These are phyloP conservation scores for Neonectria ditissima DNA, from an alignment of 2,329 filamentous ascomycete genomes.

Conservation along the genomic window DNA sequence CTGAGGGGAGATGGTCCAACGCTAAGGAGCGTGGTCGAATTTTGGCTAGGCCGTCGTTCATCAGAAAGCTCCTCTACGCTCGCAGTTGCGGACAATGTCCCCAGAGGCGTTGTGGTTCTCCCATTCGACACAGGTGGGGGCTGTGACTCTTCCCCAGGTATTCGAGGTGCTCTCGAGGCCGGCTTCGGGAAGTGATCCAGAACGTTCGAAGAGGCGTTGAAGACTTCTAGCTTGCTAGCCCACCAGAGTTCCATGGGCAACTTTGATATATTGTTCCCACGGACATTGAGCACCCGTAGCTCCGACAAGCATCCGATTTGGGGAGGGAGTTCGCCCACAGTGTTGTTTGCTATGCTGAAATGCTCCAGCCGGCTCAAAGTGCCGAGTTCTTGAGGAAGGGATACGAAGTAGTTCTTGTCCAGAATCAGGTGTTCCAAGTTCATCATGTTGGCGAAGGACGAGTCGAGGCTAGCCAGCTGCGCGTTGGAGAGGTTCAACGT, in stretches of 20 bases:
- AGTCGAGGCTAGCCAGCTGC: conserved; percentile 90
- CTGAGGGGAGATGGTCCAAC: conserved; percentile 79
- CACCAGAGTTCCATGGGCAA: conserved; percentile 97
- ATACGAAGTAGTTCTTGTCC: conserved; percentile 96
- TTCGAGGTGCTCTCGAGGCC: conserved; percentile 74
- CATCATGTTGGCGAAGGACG: conserved; percentile 86
- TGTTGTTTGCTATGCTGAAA: conserved; percentile 94
- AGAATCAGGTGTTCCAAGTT: conserved; percentile 89
- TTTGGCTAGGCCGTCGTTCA: conserved; percentile 83
- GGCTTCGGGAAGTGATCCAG: conserved; percentile 92
- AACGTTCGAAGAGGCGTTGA: conserved; percentile 96
- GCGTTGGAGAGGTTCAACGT: conserved; percentile 90
- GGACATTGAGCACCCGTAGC: conserved; percentile 85
- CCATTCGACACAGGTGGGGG: conserved; percentile 52
- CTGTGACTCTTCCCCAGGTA: conserved; percentile 62
- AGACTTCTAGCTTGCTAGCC: conserved; percentile 86
- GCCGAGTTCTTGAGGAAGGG: conserved; percentile 86
- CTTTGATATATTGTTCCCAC: conserved; percentile 92
- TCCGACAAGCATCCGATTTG: conserved; percentile 91
- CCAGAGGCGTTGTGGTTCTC: conserved; percentile 56
- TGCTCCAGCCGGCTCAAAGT: conserved; percentile 86
- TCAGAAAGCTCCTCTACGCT: conserved; percentile 83
- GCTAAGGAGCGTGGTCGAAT: conserved; percentile 80
- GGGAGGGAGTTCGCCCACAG: conserved; percentile 82
- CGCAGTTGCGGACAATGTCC: conserved; percentile 68